Conservation (phyloP, 495 filamentous ascomycete species). For the Neurospora sp. region DNA sequence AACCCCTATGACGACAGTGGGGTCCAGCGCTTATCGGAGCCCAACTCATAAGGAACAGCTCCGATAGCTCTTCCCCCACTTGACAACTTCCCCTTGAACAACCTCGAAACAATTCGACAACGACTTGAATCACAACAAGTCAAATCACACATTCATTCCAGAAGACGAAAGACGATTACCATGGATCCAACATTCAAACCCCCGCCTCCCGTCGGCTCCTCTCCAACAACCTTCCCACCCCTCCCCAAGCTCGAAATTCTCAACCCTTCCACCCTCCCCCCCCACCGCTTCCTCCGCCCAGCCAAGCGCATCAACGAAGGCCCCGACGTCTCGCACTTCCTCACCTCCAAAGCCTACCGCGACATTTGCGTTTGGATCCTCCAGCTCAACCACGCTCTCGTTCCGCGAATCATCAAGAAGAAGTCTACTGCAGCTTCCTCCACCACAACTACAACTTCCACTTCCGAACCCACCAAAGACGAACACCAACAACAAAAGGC, state of each 20-base stretch:
- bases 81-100: not conserved
- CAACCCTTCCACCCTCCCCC: constrained; percentile 7
- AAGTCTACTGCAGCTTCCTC: not conserved
- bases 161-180: not conserved
- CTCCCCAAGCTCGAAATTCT: constrained; percentile 25
- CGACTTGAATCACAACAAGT: not conserved
- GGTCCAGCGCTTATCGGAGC: not conserved
- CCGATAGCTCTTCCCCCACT: not conserved
- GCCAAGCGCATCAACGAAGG: constrained; percentile 73
- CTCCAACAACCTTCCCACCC: not conserved
- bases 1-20: not conserved
- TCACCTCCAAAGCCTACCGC: constrained; percentile 67
- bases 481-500: not conserved
- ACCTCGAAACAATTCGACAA: not conserved
- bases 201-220: not conserved
- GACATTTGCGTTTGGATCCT: constrained; percentile 80
- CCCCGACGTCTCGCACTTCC: constrained; percentile 66
- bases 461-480: not conserved
- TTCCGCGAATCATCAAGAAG: constrained; percentile 43
- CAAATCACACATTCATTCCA: not conserved
- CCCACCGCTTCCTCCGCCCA: constrained; percentile 42
- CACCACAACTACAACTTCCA: not conserved
- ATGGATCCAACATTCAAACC: not conserved
- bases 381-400: constrained; percentile 82
- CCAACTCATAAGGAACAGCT: not conserved